These are phyloP conservation scores for Aristolochia contorta DNA, from an alignment of 164 flowering plant genomes.

Conservation along the genomic window DNA sequence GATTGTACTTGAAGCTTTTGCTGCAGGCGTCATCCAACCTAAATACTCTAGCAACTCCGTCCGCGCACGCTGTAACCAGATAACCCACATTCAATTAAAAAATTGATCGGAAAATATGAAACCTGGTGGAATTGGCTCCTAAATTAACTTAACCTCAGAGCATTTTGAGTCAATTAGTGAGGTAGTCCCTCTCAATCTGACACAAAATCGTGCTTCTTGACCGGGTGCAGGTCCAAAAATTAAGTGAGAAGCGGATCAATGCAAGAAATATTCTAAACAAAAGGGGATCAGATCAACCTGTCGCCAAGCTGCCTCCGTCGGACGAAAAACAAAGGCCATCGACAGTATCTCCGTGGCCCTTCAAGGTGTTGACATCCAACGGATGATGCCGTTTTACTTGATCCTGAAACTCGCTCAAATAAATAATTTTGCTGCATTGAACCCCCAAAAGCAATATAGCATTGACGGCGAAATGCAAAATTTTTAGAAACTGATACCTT, in stretches of 20 bases:
- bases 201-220: too few relatives aligned
- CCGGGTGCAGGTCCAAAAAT: too few relatives aligned
- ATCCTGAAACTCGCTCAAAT: conserved; percentile 33
- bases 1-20: conserved; percentile 87
- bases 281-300: conserved; percentile 34
- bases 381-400: conserved; percentile 74
- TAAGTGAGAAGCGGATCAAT: neutral
- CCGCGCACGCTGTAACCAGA: conserved; percentile 66
- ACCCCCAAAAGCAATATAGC: neutral
- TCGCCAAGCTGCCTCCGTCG: conserved; percentile 72
- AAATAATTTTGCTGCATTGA: neutral
- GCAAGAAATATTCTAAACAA: neutral
- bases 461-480: neutral
- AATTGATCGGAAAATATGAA: neutral
- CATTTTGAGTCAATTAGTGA: neutral
- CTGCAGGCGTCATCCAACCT: conserved; percentile 83
- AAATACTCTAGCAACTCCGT: conserved; percentile 81
- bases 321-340: conserved; percentile 65
- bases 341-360: conserved; percentile 89
- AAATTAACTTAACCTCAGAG: neutral
- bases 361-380: conserved; percentile 80
- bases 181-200: too few relatives aligned
- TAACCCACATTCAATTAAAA: neutral
- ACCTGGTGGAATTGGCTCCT: neutral
- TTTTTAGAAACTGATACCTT: conserved; percentile 32